Evolutionary conservation across 495 filamentous ascomycete species (phyloP), one percentile per base, ranked within the genome.

Genomic region (Astrothelium subdiscretum): DNA sequence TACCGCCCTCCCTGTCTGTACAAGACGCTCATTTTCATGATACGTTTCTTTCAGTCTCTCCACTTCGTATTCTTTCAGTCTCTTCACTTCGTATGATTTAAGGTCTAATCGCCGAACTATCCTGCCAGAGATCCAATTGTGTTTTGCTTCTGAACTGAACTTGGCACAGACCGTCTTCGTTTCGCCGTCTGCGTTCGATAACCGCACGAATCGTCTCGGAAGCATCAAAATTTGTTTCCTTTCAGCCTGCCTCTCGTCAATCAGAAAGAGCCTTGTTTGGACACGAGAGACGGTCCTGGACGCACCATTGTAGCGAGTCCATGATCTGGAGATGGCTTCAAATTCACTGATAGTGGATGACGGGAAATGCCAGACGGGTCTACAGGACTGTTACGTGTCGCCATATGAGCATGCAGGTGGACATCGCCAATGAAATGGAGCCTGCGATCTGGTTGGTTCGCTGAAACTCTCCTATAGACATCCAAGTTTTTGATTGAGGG

Each of bases 121-220:
- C 35, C 58, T 60, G 24, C 35, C 35, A 60, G 58, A 60, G 13
- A 60, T 60, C 58, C 58, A 60, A 26, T 60, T 60, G 43, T 27
- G 3, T 35, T 60, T 40, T 13, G 35, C 15, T 27, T 60, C 31
- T 18, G 58, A 40, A 42, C 31, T 35, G 58, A 42, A 27, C 10
- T 43, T 32, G 32, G 58, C 58, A 13, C 29, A 60, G 31, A 43
- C 58, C 10, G 31, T 11, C 31, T 13, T 42, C 58, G 31, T 35
- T 40, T 60, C 31, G 31, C 58, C 58, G 24, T 60, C 32, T 27
- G 58, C 24, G 31, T 40, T 27, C 31, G 29, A 32, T 38, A 60
- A 60, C 38, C 10, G 18, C 58, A 60, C 35, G 35, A 35, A 60
- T 40, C 24, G 58, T 40, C 24, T 43, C 18, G 24, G 58, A 43